Base-by-base conservation (phyloP, 768 basidiomycete genomes). In the Leccinum aurantiacum region DNA sequence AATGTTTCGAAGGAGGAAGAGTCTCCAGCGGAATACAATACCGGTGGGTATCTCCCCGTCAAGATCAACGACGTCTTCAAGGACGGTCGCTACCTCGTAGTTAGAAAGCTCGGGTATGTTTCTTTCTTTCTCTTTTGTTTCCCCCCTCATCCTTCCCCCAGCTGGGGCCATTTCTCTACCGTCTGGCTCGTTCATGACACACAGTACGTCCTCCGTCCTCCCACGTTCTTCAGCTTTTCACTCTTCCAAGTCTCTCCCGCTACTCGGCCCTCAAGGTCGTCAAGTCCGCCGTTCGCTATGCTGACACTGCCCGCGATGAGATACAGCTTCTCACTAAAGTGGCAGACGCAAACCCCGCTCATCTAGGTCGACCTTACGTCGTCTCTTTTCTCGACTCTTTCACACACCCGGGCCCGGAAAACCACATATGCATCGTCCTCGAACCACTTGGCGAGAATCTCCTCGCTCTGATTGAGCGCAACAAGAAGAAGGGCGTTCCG, bases 161-260 rank as follows among this genome's bases (percentile, higher is more conserved):
- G 90, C 59, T 96, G 94, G 94, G 94, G 94, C 41, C 93, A 95
- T 77, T 96, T 96, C 73, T 94, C 91, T 2, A 95, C 94, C 15
- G 94, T 95, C 25, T 95, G 93, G 93, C 87, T 94, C 35, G 90
- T 91, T 19, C 87, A 88, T 69, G 92, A 93, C 71, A 75, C 78
- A 27, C 76, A 84, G 91, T 93, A 65, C 70, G 90, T 82, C 49
- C 51, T 46, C 66, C 54, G 54, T 44, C 47, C 53, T 58, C 24
- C 55, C 24, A 35, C 54, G 51, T 51, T 46, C 33, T 15, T 49
- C 60, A 55, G 52, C 29, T 67, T 63, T 58, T 71, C 60, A 62
- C 63, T 38, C 41, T 48, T 27, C 38, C 25, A 66, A 95, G 93
- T 7, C 79, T 81, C 47, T 81, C 83, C 33, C 80, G 84, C 46